These are phyloP conservation scores for Salix suchowensis DNA, from an alignment of 345 rosid species.

Conservation along the genomic window DNA sequence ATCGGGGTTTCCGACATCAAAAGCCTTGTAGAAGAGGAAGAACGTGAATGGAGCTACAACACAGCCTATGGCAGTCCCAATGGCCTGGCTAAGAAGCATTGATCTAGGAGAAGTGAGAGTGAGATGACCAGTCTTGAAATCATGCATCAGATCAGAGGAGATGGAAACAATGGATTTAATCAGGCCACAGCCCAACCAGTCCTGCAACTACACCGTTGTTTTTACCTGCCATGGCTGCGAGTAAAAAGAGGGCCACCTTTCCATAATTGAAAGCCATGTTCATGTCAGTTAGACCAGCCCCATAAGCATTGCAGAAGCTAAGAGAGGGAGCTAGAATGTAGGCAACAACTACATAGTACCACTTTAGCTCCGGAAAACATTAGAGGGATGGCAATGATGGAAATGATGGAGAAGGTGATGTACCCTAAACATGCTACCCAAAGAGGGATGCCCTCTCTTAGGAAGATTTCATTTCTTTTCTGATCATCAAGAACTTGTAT, in stretches of 20 bases:
- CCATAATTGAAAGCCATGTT: conserved; percentile 96
- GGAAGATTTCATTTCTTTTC: conserved; percentile 55
- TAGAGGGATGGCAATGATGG: conserved; percentile 62
- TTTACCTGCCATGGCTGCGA: conserved; percentile 68
- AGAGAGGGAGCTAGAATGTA: conserved; percentile 84
- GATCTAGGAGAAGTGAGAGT: conserved; percentile 86
- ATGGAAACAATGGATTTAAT: conserved; percentile 80
- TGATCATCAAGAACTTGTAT: conserved; percentile 28
- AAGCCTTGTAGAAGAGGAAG: conserved; percentile 82
- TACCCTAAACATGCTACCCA: conserved; percentile 80
- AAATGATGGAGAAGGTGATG: conserved; percentile 54
- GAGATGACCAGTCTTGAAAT: conserved; percentile 84
- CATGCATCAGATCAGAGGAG: conserved; percentile 93
- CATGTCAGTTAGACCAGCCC: conserved; percentile 95
- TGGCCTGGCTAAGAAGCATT: conserved; percentile 80
- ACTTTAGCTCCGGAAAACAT: conserved; percentile 86
- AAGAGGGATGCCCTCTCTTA: conserved; percentile 68
- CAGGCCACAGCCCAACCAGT: conserved; percentile 84
- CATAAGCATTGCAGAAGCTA: conserved; percentile 94
- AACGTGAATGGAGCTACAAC: conserved; percentile 83
- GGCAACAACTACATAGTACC: conserved; percentile 83
- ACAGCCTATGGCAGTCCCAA: conserved; percentile 84
- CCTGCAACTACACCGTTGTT: conserved; percentile 75
- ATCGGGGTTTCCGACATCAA: conserved; percentile 82
- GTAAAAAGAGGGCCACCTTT: conserved; percentile 77